Base-by-base conservation (phyloP, 495 filamentous ascomycete species). In the Beverwykella pulmonaria region DNA sequence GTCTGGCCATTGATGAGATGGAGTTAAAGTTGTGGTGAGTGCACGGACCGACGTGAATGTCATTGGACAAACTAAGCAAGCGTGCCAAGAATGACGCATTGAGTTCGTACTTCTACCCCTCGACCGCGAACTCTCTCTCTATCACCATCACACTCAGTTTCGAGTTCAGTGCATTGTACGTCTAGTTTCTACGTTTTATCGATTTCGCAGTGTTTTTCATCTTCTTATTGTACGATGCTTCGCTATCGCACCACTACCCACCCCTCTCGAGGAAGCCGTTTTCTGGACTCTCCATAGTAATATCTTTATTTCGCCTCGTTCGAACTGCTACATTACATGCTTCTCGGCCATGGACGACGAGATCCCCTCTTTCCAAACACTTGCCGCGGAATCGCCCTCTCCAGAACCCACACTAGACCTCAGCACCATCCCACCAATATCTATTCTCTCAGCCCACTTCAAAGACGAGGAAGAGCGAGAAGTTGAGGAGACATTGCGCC, bases 381-480 rank as follows among this genome's bases (percentile, higher is more conserved):
- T 71, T 20, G 5, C 50, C 1, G 22, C 53, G 14, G 34, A 26
- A 22, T 61, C 41, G 22, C 52, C 53, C 2, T 53, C 61, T 26
- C 36, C 47, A 20, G 48, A 36, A 52, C 22, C 25, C 22, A 26
- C 32, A 12, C 63, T 63, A 26, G 67, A 72, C 65, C 56, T 85
- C 2, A 79, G 71, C 23, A 53, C 55, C 36, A 82, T 92, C 48
- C 91, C 93, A 5, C 77, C 86, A 7, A 87, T 92, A 12, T 93
- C 86, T 62, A 82, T 98, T 47, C 84, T 96, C 0, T 78, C 87
- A 6, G 85, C 88, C 9, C 87, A 93, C 66, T 80, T 97, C 14
- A 75, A 80, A 0, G 74, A 82, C 17, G 79, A 87, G 3, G 81
- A 87, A 57, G 76, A 90, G 19, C 83, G 89, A 53, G 74, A 81